Percentiles rank a stretch among this genome's conserved stretches.
These are phyloP conservation scores for Pichia phayaonensis DNA, from an alignment of 805 yeast genomes.

Conservation along the genomic window DNA sequence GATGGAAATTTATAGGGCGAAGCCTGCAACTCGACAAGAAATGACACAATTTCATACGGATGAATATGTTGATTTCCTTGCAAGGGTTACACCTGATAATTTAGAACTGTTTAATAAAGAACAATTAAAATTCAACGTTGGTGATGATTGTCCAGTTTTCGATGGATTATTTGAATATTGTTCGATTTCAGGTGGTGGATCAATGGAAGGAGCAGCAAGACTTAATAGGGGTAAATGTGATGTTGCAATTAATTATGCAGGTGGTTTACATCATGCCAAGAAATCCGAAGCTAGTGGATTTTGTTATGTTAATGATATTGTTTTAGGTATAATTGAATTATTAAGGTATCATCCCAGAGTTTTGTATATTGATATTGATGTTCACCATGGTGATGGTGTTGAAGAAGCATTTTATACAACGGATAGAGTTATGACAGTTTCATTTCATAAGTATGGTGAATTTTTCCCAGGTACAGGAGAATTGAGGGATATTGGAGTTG, in stretches of 20 bases:
- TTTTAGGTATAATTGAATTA: constrained; percentile 71
- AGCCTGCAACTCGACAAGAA: constrained; percentile 96
- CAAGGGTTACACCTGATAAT: constrained; percentile 88
- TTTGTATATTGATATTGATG: constrained; percentile 80
- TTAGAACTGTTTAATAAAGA: constrained; percentile 81
- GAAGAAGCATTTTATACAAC: constrained; percentile 91
- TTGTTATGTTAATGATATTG: constrained; percentile 87
- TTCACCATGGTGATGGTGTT: constrained; percentile 94
- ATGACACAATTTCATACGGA: constrained; percentile 98
- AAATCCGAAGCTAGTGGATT: constrained; percentile 87
- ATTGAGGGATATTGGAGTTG: constrained; percentile 75
- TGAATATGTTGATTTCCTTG: constrained; percentile 88
- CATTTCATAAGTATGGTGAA: constrained; percentile 89
- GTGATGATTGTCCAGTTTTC: constrained; percentile 87
- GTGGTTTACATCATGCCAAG: constrained; percentile 91
- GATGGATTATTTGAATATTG: constrained; percentile 73
- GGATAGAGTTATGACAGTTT: constrained; percentile 83
- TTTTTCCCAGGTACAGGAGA: constrained; percentile 94
- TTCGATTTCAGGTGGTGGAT: constrained; percentile 80
- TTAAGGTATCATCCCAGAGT: constrained; percentile 81
- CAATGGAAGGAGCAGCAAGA: constrained; percentile 84
- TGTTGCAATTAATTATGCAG: constrained; percentile 89
- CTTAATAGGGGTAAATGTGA: constrained; percentile 77
- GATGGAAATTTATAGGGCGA: constrained; percentile 95
- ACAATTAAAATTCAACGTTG: constrained; percentile 87